Conservation (phyloP, 148 eudicot genomes). For the Chenopodium quinoa region DNA sequence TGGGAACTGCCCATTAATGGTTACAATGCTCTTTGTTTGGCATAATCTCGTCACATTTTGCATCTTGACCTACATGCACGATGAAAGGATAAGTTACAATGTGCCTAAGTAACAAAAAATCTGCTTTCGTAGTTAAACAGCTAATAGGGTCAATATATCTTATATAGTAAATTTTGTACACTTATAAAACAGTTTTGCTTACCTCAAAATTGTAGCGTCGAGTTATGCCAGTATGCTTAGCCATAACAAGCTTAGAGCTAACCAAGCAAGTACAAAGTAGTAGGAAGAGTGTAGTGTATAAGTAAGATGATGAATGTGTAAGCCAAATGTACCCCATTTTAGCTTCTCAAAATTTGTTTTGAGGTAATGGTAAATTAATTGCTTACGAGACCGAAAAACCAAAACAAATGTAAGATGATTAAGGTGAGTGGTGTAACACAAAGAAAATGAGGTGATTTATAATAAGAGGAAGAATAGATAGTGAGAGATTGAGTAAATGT, state of each 20-base stretch:
- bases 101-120: background rate
- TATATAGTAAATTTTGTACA: too few relatives aligned
- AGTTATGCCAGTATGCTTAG: slow-evolving; percentile 25
- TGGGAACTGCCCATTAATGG: slow-evolving; percentile 32
- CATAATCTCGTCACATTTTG: slow-evolving; percentile 34
- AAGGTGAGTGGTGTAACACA: slow-evolving; percentile 10
- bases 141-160: too few relatives aligned
- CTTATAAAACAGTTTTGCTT: too few relatives aligned
- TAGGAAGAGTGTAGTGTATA: slow-evolving; percentile 7
- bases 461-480: background rate
- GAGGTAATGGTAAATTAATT: background rate
- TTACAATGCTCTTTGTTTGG: slow-evolving; percentile 31
- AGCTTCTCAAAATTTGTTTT: background rate
- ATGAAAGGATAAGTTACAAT: background rate
- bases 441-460: slow-evolving; percentile 15
- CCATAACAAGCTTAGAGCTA: slow-evolving; percentile 23
- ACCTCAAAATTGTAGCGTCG: slow-evolving; percentile 35
- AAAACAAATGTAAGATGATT: background rate
- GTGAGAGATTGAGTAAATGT: background rate
- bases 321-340: slow-evolving; percentile 7
- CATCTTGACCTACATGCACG: slow-evolving; percentile 26
- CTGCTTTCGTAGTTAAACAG: too few relatives aligned
- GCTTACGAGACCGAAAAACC: background rate
- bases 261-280: slow-evolving; percentile 10
- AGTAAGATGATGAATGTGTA: background rate